Conservation (phyloP, 1,284 basidiomycete species). For the Porodaedalea pini region DNA sequence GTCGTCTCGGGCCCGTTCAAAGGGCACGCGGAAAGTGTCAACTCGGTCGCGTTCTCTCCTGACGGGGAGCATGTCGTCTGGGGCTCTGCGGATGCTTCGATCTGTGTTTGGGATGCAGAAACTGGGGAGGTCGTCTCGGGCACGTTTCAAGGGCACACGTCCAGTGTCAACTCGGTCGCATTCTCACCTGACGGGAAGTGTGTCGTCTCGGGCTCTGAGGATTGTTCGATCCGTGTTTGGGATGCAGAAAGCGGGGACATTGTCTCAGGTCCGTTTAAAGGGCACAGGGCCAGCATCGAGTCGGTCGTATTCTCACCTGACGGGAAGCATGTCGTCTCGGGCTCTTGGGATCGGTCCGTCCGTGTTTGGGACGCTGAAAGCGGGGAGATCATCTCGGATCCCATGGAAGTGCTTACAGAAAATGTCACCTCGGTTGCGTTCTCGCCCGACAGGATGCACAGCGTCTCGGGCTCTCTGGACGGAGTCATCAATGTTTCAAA, state of each 20-base stretch:
- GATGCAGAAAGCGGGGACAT: neutral
- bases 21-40: conserved; percentile 22
- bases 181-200: no score
- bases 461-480: neutral
- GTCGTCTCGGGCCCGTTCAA: neutral
- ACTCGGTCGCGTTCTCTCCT: conserved; percentile 17
- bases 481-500: neutral
- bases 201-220: no score
- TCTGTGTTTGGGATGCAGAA: conserved; percentile 19
- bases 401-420: neutral
- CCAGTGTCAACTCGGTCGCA: neutral
- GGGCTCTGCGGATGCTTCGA: conserved; percentile 16
- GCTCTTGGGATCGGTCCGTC: conserved; percentile 8
- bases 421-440: neutral
- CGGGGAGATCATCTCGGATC: neutral
- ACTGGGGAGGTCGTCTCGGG: neutral
- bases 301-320: conserved; percentile 13
- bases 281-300: neutral
- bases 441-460: neutral
- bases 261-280: neutral
- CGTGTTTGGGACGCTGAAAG: conserved; percentile 11
- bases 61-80: conserved; percentile 17
- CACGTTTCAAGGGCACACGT: conserved; percentile 5
- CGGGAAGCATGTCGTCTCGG: conserved; percentile 10
- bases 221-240: neutral